Base-by-base conservation (phyloP, 495 filamentous ascomycete genomes). In the Hyaloscypha hepaticicola region DNA sequence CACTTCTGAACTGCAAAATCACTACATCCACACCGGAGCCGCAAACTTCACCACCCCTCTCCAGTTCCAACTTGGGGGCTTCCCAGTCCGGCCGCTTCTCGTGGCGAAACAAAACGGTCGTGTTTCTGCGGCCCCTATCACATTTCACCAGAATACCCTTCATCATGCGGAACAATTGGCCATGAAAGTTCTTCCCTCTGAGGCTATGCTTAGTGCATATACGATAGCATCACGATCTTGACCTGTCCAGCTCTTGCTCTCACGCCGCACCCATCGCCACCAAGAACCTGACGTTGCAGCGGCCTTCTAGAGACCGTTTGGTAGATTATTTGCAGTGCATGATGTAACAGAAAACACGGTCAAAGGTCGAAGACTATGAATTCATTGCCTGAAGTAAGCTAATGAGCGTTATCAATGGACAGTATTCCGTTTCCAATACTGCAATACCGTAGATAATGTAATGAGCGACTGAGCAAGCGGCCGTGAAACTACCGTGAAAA, bases 51-150 rank as follows among this genome's bases (percentile, higher is more conserved):
- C 38, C 38, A 45, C 38, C 38, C 6, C 38, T 45, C 16, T 4
- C 12, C 38, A 14, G 38, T 45, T 19, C 50, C 50, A 38, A 58
- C 28, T 38, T 31, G 26, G n/a, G n/a, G n/a, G 5, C 55, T 31
- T 28, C 22, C 55, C 27, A 26, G 8, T 21, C 27, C 55, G 14
- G 6, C 8, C 29, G 19, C 38, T 45, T 5, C 19, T 14, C n/a
- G 29, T 57, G 28, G 24, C 21, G 56, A 58, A 58, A 58, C 31
- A 28, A 29, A 59, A 56, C 31, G 63, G 63, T 38, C 63, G 64
- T 61, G 64, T 49, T 57, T 27, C 57, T 61, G 64, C 64, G 51
- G 33, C 64, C 64, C 16, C 24, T 5, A 31, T 29, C 58, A 61
- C 58, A 66, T 49, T 29, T 33, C 58, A 60, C 22, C 58, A 48